Evolutionary conservation across 805 yeast species (phyloP).

Genomic region (Babjeviella inositovora): DNA sequence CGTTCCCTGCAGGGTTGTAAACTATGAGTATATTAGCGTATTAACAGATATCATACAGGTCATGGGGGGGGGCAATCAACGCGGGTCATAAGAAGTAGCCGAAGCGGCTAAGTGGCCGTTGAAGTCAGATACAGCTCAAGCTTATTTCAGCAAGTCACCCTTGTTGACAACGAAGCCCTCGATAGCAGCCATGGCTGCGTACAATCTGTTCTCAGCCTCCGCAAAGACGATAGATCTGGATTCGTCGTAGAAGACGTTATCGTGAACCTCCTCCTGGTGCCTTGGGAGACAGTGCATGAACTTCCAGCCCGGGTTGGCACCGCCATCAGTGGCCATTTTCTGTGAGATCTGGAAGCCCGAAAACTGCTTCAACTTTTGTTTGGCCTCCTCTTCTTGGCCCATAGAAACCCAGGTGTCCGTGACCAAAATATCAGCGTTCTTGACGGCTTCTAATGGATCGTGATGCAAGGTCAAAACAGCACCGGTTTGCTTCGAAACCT

Average conservation of each 20-base stretch:
- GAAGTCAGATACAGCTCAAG: too few species aligned
- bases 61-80: too few species aligned
- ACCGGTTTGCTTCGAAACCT: constrained; percentile 32
- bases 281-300: constrained; percentile 98
- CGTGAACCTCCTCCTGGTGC: constrained; percentile 86
- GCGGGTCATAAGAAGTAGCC: too few species aligned
- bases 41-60: too few species aligned
- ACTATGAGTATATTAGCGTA: too few species aligned
- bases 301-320: constrained; percentile 52
- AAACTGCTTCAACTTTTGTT: constrained; percentile 61
- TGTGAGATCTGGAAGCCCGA: constrained; percentile 72
- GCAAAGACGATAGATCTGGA: constrained; percentile 69
- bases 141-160: constrained; percentile 33
- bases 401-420: constrained; percentile 96
- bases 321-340: constrained; percentile 41
- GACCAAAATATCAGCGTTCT: constrained; percentile 66
- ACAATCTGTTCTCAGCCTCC: constrained; percentile 92
- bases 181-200: constrained; percentile 89
- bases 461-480: constrained; percentile 42
- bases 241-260: constrained; percentile 78
- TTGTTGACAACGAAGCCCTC: constrained; percentile 82
- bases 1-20: too few species aligned
- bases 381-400: constrained; percentile 87
- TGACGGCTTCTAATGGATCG: constrained; percentile 63
- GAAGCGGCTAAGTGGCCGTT: too few species aligned